A percentile compares a stretch with the other conserved stretches of the same genome.
phyloP scores from a whole-genome alignment of 176 grass and related monocot species.

The Aegilops bicornis region DNA sequence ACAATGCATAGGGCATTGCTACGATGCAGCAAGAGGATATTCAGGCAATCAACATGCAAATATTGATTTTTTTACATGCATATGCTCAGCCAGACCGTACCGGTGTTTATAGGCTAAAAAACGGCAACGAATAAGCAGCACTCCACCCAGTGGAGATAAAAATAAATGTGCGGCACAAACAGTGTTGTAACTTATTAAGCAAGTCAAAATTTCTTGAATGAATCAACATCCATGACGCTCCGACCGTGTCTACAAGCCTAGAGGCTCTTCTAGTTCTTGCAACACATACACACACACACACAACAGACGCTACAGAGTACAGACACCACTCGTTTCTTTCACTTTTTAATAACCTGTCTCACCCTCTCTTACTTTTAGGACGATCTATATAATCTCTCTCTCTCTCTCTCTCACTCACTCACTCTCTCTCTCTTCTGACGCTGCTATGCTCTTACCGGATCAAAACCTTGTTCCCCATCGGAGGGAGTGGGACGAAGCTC shows the following conservation, averaged over 20 bases:
- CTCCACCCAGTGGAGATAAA: not conserved
- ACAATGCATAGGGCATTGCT: too few species aligned
- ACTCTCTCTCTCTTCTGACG: constrained; percentile 1
- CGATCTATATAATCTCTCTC: constrained; percentile 36
- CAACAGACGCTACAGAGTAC: constrained; percentile 23
- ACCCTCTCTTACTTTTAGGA: constrained; percentile 39
- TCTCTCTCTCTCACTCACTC: not conserved
- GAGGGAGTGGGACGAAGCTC: constrained; percentile 21
- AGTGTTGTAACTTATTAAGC: constrained; percentile 57
- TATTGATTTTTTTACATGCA: too few species aligned
- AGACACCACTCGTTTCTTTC: constrained; percentile 19
- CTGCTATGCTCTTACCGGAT: constrained; percentile 43
- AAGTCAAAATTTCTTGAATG: constrained; percentile 68
- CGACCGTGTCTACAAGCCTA: constrained; percentile 42
- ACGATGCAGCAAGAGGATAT: too few species aligned
- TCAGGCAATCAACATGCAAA: too few species aligned
- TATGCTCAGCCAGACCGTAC: too few species aligned
- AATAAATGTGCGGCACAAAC: constrained; percentile 29
- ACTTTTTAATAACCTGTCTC: constrained; percentile 30
- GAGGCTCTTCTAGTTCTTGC: constrained; percentile 22
- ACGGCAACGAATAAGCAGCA: not conserved
- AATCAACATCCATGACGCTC: constrained; percentile 40
- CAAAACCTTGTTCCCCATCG: constrained; percentile 56
- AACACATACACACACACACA: constrained; percentile 15
- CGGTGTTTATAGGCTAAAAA: too few species aligned